Evolutionary conservation across 371 early-diverging fungal genomes (phyloP).

Genomic region (Mortierella sp.): DNA sequence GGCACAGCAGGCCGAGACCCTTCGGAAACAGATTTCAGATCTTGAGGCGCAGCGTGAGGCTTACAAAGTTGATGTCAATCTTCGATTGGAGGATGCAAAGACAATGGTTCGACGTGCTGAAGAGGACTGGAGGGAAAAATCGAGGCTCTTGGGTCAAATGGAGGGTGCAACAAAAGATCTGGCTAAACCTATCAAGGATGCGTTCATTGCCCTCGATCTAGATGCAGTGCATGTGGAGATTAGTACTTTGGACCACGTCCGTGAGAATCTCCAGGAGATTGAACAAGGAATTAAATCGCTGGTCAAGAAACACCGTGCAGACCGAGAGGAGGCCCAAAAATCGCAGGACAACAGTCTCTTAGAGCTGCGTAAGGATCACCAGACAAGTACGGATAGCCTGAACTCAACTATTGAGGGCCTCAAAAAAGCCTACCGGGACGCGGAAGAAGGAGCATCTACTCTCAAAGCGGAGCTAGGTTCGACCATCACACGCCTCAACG

Average conservation of each 20-base stretch:
- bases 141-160: slow-evolving; percentile 36
- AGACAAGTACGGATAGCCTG: slow-evolving; percentile 21
- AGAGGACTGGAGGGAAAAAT: slow-evolving; percentile 63
- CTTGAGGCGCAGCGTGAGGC: slow-evolving; percentile 46
- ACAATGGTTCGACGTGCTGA: slow-evolving; percentile 67
- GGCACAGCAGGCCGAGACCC: slow-evolving; percentile 26
- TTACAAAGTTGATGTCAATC: slow-evolving; percentile 60
- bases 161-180: slow-evolving; percentile 33
- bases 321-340: not conserved
- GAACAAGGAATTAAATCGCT: slow-evolving; percentile 17
- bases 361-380: slow-evolving; percentile 28
- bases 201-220: slow-evolving; percentile 19
- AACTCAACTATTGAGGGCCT: slow-evolving; percentile 35
- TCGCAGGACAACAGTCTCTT: not conserved
- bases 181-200: slow-evolving; percentile 27
- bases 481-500: slow-evolving; percentile 18
- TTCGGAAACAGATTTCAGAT: slow-evolving; percentile 40
- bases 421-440: slow-evolving; percentile 16
- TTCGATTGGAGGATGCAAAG: slow-evolving; percentile 60
- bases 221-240: slow-evolving; percentile 6
- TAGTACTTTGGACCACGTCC: slow-evolving; percentile 23
- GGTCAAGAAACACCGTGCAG: slow-evolving; percentile 13
- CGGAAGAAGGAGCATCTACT: slow-evolving; percentile 13
- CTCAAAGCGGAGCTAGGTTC: slow-evolving; percentile 20
- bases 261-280: slow-evolving; percentile 22